These are phyloP conservation scores for Aschersonia sp. DNA, from an alignment of 2,329 filamentous ascomycete genomes.

Conservation along the genomic window DNA sequence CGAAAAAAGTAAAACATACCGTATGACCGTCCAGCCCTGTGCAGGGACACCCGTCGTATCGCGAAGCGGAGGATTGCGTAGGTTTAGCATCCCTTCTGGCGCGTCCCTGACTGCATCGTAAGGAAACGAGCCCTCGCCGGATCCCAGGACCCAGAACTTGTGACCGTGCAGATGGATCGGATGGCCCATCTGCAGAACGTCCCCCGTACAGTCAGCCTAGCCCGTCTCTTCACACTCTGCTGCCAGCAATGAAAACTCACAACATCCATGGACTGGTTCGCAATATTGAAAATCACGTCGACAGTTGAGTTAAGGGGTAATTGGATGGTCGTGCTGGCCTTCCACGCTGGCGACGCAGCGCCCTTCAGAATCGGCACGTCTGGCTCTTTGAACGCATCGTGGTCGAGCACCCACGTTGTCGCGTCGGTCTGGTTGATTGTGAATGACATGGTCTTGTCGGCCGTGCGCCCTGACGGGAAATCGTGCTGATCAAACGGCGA, in stretches of 20 bases:
- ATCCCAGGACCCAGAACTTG: constrained; percentile 3
- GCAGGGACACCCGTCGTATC: constrained; percentile 1
- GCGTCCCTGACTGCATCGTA: constrained; percentile 1
- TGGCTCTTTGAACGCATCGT: constrained; percentile 1
- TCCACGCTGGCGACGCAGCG: constrained; percentile 1
- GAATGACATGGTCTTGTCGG: constrained; percentile 1
- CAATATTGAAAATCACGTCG: not conserved
- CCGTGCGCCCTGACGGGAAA: not conserved
- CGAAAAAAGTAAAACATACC: not conserved
- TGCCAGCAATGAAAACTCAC: not conserved
- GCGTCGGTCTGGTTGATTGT: constrained; percentile 1
- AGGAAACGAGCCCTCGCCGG: constrained; percentile 1
- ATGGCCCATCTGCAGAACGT: constrained; percentile 1
- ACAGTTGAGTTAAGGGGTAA: constrained; percentile 1
- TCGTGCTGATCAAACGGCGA: not conserved
- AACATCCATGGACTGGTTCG: constrained; percentile 2
- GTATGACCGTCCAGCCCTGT: constrained; percentile 1
- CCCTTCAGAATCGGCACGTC: constrained; percentile 1
- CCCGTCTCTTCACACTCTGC: not conserved
- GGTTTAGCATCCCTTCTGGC: not conserved
- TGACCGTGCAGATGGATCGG: constrained; percentile 3
- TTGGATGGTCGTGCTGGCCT: constrained; percentile 1
- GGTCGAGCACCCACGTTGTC: constrained; percentile 1
- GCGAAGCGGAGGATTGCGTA: constrained; percentile 1
- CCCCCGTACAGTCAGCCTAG: not conserved